Evolutionary conservation across 495 filamentous ascomycete species (phyloP).

Genomic region (Aspergillus egyptiacus): DNA sequence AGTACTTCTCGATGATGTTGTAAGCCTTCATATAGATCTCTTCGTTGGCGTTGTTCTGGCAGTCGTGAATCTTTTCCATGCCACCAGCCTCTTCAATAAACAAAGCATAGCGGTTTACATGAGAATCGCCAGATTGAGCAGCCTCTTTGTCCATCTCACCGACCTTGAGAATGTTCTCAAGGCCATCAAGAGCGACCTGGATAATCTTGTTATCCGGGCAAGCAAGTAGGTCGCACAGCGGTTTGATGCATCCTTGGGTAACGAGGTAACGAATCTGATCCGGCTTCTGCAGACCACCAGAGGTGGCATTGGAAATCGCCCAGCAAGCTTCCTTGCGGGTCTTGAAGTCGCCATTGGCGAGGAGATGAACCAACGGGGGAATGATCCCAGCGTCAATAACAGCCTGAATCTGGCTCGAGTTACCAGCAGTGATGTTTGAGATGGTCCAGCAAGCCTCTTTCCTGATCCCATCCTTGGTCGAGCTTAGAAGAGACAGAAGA

Average conservation of each 20-base stretch:
- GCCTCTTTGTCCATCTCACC: conserved; percentile 97
- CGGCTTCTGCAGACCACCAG: conserved; percentile 95
- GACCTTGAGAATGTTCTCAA: conserved; percentile 99
- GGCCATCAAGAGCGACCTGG: conserved; percentile 93
- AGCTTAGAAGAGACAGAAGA: conserved; percentile 85
- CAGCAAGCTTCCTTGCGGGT: conserved; percentile 99
- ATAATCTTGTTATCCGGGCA: conserved; percentile 99
- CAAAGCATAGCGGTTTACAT: conserved; percentile 92
- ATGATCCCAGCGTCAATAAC: conserved; percentile 98
- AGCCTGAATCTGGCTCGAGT: conserved; percentile 94
- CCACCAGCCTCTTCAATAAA: conserved; percentile 98
- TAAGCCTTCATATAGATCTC: conserved; percentile 99
- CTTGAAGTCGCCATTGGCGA: conserved; percentile 97
- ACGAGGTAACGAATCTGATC: conserved; percentile 98
- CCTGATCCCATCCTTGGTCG: conserved; percentile 96
- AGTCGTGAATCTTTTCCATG: conserved; percentile 99
- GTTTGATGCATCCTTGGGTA: conserved; percentile 89
- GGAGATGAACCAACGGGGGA: conserved; percentile 87
- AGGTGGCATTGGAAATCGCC: conserved; percentile 99
- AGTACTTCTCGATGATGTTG: conserved; percentile 99
- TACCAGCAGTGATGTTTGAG: conserved; percentile 97
- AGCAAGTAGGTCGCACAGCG: conserved; percentile 88
- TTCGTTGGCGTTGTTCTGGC: conserved; percentile 99
- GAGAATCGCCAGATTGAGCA: conserved; percentile 57
- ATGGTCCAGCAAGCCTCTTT: conserved; percentile 99